Conservation (phyloP, 306 rosid species). For the Rosa persica region DNA sequence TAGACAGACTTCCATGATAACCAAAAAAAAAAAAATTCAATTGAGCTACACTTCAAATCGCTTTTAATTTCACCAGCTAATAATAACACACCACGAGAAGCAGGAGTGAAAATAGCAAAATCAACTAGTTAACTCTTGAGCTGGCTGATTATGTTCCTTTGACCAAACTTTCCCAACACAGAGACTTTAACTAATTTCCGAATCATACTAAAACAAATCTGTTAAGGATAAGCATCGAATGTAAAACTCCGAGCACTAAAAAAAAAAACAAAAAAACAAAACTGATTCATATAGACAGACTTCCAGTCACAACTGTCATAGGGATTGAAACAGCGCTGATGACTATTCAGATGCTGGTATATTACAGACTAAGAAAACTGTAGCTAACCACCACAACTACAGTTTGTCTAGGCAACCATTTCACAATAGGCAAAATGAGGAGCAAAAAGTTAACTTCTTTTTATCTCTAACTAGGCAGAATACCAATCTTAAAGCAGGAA, state of each 20-base stretch:
- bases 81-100: constrained; percentile 2
- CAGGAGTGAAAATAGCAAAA: constrained; percentile 18
- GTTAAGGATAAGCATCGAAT: background rate
- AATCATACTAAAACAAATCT: background rate
- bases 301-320: background rate
- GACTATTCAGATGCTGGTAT: background rate
- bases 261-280: background rate
- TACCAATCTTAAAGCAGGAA: background rate
- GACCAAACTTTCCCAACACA: background rate
- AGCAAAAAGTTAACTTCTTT: background rate
- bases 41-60: background rate
- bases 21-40: background rate
- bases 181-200: background rate
- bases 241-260: background rate
- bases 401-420: constrained; percentile 4
- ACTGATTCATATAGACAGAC: background rate
- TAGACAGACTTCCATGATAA: background rate
- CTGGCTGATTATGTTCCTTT: background rate
- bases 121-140: constrained; percentile 16
- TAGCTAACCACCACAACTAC: background rate
- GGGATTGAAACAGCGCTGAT: too few relatives aligned
- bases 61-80: background rate
- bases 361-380: background rate
- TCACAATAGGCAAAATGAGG: background rate
- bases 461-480: background rate